Evolutionary conservation across 2,329 filamentous ascomycete genomes (phyloP).

Genomic region (Plenodomus tracheiphilus): DNA sequence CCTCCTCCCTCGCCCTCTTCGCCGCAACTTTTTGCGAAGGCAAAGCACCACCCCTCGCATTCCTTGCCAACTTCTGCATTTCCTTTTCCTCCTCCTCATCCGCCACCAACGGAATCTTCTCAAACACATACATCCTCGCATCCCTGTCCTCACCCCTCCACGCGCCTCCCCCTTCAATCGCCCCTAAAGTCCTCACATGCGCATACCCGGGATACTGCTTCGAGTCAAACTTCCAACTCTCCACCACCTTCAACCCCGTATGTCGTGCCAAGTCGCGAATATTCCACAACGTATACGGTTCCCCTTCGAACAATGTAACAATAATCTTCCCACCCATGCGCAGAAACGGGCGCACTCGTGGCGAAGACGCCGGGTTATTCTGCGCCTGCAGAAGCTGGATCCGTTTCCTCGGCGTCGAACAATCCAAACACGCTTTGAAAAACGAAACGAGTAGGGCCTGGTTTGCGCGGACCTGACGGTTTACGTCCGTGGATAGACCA

Average conservation of each 20-base stretch:
- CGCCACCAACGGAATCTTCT: conserved; percentile 38
- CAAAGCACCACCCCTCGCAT: conserved; percentile 13
- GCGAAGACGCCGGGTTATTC: conserved; percentile 2
- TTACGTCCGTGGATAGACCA: conserved; percentile 88
- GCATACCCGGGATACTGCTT: conserved; percentile 72
- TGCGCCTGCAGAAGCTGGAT: conserved; percentile 17
- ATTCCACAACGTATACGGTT: conserved; percentile 97
- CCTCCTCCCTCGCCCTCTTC: conserved; percentile 22
- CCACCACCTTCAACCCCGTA: conserved; percentile 68
- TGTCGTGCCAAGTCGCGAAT: conserved; percentile 84
- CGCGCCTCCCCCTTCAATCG: conserved; percentile 48
- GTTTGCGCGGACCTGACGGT: conserved; percentile 90
- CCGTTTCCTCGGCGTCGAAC: conserved; percentile 12
- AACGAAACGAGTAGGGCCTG: conserved; percentile 38
- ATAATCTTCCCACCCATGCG: conserved; percentile 64
- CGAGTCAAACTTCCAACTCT: conserved; percentile 71
- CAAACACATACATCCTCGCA: conserved; percentile 53
- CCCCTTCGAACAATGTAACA: conserved; percentile 87
- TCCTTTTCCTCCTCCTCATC: conserved; percentile 29
- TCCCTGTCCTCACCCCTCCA: conserved; percentile 55
- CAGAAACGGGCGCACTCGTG: conserved; percentile 46
- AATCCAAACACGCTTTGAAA: conserved; percentile 34
- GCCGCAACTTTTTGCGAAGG: conserved; percentile 9
- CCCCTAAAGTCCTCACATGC: conserved; percentile 74
- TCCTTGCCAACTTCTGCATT: conserved; percentile 14